phyloP scores from a whole-genome alignment of 768 basidiomycete species.

The Basidioascus undulatus region DNA sequence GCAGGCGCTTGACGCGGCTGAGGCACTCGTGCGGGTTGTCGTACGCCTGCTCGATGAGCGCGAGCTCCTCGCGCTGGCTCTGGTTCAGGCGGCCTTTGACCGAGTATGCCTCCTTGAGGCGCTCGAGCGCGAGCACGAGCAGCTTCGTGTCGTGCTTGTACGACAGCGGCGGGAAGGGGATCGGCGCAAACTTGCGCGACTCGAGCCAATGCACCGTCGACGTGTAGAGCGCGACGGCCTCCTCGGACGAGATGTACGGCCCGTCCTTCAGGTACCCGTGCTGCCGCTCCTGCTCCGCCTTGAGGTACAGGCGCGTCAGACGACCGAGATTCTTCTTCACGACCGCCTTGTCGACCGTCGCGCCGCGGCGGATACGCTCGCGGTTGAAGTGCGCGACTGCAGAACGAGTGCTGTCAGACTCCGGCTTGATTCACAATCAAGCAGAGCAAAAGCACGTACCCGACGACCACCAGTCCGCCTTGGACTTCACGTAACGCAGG shows the following conservation, averaged over 20 bases:
- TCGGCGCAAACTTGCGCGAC: constrained; percentile 89
- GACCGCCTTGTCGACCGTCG: constrained; percentile 93
- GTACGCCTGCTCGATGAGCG: constrained; percentile 94
- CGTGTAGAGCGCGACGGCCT: constrained; percentile 95
- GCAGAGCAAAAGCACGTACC: constrained; percentile 19
- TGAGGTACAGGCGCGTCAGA: constrained; percentile 87
- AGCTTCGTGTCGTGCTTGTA: constrained; percentile 99
- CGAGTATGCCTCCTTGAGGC: constrained; percentile 94
- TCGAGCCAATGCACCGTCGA: constrained; percentile 98
- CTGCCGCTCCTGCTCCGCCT: constrained; percentile 96
- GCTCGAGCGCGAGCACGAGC: constrained; percentile 85
- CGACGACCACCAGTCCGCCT: constrained; percentile 98
- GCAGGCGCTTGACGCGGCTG: constrained; percentile 88
- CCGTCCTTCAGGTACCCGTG: constrained; percentile 98
- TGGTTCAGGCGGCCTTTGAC: constrained; percentile 96
- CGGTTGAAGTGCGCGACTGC: constrained; percentile 94
- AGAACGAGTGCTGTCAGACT: constrained; percentile 1
- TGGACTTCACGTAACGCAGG: constrained; percentile 93
- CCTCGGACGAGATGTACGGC: constrained; percentile 94
- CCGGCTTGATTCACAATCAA: not conserved
- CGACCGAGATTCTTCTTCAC: constrained; percentile 98
- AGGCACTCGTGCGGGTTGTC: constrained; percentile 99
- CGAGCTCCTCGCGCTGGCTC: constrained; percentile 91
- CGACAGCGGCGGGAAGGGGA: constrained; percentile 95
- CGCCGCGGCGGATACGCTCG: constrained; percentile 86